Evolutionary conservation across 805 yeast genomes (phyloP).

Genomic region (Yamadazyma sp.): DNA sequence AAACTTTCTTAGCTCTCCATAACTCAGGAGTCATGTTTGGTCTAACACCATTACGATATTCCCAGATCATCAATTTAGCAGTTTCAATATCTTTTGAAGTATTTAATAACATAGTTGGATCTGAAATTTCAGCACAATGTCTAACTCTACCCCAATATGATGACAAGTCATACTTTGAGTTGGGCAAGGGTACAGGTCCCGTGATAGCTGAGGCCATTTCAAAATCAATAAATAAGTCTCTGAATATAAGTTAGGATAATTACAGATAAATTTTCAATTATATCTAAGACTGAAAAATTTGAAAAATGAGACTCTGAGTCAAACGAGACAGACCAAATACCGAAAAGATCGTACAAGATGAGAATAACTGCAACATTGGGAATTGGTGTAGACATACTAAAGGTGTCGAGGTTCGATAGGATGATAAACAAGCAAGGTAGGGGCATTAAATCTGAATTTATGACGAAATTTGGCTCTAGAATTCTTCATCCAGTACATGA

Average conservation of each 20-base stretch:
- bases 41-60: constrained; percentile 67
- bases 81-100: constrained; percentile 57
- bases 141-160: constrained; percentile 93
- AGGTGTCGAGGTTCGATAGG: constrained; percentile 41
- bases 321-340: too few relatives aligned
- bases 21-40: constrained; percentile 70
- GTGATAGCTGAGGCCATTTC: constrained; percentile 90
- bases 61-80: constrained; percentile 66
- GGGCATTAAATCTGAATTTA: constrained; percentile 8
- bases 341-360: constrained; percentile 2
- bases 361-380: constrained; percentile 29
- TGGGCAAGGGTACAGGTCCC: constrained; percentile 78
- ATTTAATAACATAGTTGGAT: constrained; percentile 84
- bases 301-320: too few relatives aligned
- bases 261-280: not conserved
- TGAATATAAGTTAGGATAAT: not conserved
- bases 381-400: constrained; percentile 57
- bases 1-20: constrained; percentile 83
- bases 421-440: constrained; percentile 36
- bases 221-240: not conserved
- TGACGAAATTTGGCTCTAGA: constrained; percentile 38
- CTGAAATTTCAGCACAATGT: constrained; percentile 91
- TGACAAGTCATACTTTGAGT: constrained; percentile 71
- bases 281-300: too few relatives aligned
- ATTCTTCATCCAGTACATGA: constrained; percentile 48